Base-by-base conservation (phyloP, 169 alveolate genomes). In the Eimeria necatrix region DNA sequence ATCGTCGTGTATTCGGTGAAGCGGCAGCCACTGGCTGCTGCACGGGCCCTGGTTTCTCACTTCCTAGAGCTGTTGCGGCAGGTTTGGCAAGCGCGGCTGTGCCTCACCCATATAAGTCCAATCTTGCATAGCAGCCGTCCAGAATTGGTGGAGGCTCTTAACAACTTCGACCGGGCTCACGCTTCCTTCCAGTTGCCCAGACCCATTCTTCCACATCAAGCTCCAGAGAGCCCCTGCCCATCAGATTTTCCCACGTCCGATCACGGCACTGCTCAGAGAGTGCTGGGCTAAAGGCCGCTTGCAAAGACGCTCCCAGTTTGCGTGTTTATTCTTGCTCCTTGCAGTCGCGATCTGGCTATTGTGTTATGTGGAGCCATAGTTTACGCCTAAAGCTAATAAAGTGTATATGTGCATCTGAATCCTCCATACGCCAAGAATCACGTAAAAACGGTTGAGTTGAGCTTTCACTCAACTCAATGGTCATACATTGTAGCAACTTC, bases 71-170 rank as follows among this genome's bases (percentile, higher is more conserved):
- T 83, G 91, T 14, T 83, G 22, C 74, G 74, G 59, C 91, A 83
- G 56, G 91, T 83, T 41, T 83, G 91, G 91, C 76, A 83, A 14
- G 71, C 91, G 2, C 91, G 91, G 51, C 76, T 83, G 53, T 83
- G 91, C 59, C 91, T 83, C 76, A 83, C 91, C 59, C 91, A 83
- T 49, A 24, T 83, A 74, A 74, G 74, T 10, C 91, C 91, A 46
- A 24, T 26, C 24, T 26, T 83, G 46, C 14, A 49, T 56, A 18
- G 46, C 71, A 83, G 91, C 56, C 74, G 91, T 53, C 91, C 91
- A 5, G 24, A 51, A 5, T 64, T 83, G n/a, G 49, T 83, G 26
- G 52, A 46, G 48, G 91, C 91, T 76, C 91, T 83, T n/a, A 20
- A 53, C 14, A 56, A 46, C 76, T 83, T 83, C 46, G 52, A 52